Evolutionary conservation across 208 protist genomes (phyloP), one percentile per base, ranked within the genome.

Genomic region (Wallacemonas rigidus): DNA sequence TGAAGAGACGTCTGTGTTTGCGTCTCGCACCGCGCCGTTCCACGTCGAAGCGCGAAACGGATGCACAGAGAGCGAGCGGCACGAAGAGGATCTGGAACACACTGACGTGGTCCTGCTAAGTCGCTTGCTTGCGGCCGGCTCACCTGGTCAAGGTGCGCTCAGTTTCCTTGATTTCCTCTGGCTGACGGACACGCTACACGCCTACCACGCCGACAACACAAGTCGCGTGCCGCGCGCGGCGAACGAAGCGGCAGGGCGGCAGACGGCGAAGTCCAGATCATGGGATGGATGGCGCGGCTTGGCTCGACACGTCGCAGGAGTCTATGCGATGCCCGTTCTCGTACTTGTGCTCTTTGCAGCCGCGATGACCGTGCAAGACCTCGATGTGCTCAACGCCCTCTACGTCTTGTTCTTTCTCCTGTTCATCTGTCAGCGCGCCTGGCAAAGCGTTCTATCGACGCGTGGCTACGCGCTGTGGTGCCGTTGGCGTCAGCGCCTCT

Each of bases 371-470:
- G 67, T 71, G 61, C 39, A 58, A 50, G 47, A 48, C 39, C 12
- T 69, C 12, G 74, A 69, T 44, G 5, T 81, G 11, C n/a, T 79
- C 11, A 79, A 82, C 44, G 47, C 45, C 0, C 41, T 71, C 0
- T 85, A 88, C 55, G 67, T 88, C n/a, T 48, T 83, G 15, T 64
- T 85, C 36, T 78, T 83, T 47, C 45, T 88, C 35, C 72, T 75
- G n/a, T 50, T 88, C 3, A 67, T 84, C 9, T 74, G 74, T 41
- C 15, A 75, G 6, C 80, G 77, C 11, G n/a, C 43, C n/a, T 51
- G 50, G 38, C 43, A 45, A 39, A 14, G 43, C 12, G n/a, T 44
- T 6, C 12, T 65, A 15, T 35, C 60, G 7, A 3, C 40, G 4
- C n/a, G 60, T 26, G 11, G 9, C 6, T 53, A 36, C 26, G 6